phyloP scores from a whole-genome alignment of 1,139 yeast species.

The Yamadazyma friedrichii region DNA sequence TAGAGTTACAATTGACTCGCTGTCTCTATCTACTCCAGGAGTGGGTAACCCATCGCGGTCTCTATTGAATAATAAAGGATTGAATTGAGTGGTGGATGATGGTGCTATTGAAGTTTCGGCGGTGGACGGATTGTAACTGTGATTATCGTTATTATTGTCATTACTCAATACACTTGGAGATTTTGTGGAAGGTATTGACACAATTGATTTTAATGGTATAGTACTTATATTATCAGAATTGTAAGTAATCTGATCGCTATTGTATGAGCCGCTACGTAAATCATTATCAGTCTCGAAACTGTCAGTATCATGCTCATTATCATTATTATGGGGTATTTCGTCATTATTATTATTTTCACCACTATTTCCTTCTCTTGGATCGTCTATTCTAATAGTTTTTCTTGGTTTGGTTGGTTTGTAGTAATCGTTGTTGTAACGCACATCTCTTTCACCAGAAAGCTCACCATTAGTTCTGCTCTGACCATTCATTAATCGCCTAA shows the following conservation, averaged over 20 bases:
- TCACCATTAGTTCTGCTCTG: constrained; percentile 25
- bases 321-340: background rate
- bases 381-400: constrained; percentile 4
- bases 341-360: background rate
- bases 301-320: constrained; percentile 1
- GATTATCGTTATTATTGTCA: constrained; percentile 34
- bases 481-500: constrained; percentile 46
- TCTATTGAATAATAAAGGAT: constrained; percentile 7
- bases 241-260: constrained; percentile 16
- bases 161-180: constrained; percentile 44
- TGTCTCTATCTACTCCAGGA: constrained; percentile 36
- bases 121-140: constrained; percentile 46
- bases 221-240: constrained; percentile 43
- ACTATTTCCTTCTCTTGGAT: constrained; percentile 3
- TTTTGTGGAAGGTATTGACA: constrained; percentile 48
- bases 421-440: constrained; percentile 11
- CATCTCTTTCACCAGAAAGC: constrained; percentile 2
- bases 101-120: constrained; percentile 56
- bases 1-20: constrained; percentile 53
- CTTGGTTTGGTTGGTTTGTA: constrained; percentile 8
- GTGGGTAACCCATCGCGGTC: constrained; percentile 13
- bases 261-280: constrained; percentile 8
- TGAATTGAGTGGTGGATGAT: constrained; percentile 20
- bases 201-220: constrained; percentile 50
- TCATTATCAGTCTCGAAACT: constrained; percentile 10